These are phyloP conservation scores for Pleurozium schreberi DNA, from an alignment of 225 moss, liverwort and hornwort species.

Conservation along the genomic window DNA sequence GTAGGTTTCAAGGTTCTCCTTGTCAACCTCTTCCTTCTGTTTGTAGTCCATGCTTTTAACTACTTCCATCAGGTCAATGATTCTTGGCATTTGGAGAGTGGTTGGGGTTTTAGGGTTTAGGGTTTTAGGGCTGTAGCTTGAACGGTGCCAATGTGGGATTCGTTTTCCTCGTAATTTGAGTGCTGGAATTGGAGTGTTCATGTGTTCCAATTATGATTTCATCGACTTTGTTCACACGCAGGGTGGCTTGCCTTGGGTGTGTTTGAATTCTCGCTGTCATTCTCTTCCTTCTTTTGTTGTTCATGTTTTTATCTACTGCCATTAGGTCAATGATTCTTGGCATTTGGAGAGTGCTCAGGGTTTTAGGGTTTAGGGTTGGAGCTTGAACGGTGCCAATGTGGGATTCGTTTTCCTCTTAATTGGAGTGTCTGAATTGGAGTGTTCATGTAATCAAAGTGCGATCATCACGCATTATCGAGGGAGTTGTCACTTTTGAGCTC, in stretches of 20 bases:
- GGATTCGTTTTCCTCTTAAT: neutral
- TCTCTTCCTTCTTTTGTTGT: neutral
- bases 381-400: neutral
- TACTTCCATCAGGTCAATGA: neutral
- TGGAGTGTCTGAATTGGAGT: neutral
- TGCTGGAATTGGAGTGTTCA: neutral
- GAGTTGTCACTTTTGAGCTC: neutral
- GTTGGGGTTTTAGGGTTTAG: neutral
- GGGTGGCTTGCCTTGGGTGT: conserved; percentile 84
- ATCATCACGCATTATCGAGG: neutral
- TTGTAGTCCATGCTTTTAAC: neutral
- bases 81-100: neutral
- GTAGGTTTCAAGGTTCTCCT: conserved; percentile 16
- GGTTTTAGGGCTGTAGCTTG: neutral
- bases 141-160: neutral
- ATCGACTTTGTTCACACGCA: conserved; percentile 71
- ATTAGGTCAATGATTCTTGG: neutral
- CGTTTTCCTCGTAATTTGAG: neutral
- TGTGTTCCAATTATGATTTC: neutral
- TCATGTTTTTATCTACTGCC: neutral
- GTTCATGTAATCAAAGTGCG: too few species aligned
- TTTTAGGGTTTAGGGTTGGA: neutral
- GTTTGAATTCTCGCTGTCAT: neutral
- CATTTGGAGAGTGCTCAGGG: neutral
- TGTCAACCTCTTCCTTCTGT: neutral